phyloP scores from a whole-genome alignment of 192 early-diverging fungal genomes.

The Gigaspora rosea region DNA sequence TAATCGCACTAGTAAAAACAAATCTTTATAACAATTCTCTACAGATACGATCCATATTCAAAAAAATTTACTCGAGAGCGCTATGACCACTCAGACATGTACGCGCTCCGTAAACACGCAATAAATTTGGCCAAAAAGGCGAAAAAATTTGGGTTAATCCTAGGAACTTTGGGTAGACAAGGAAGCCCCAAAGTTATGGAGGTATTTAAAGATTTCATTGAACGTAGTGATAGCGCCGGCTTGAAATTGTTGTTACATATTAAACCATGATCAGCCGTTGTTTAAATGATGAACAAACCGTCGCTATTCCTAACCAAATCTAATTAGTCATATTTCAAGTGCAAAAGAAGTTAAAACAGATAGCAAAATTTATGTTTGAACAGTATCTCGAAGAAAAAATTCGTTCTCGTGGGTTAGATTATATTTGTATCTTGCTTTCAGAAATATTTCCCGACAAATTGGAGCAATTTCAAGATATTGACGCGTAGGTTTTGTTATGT shows the following conservation, averaged over 20 bases:
- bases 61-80: constrained; percentile 90
- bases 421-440: constrained; percentile 79
- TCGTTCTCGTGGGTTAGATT: constrained; percentile 58
- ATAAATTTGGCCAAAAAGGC: constrained; percentile 73
- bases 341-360: too few relatives aligned
- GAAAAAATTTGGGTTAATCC: constrained; percentile 83
- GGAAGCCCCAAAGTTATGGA: constrained; percentile 91
- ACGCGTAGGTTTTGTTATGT: constrained; percentile 54
- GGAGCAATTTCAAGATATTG: constrained; percentile 81
- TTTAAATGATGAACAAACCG: too few relatives aligned
- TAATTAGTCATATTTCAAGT: not conserved
- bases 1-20: not conserved
- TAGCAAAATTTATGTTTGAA: not conserved
- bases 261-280: too few relatives aligned
- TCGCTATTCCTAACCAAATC: not conserved
- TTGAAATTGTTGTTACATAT: too few relatives aligned
- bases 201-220: constrained; percentile 37
- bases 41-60: constrained; percentile 88
- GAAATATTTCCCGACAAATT: constrained; percentile 97
- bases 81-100: constrained; percentile 95
- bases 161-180: constrained; percentile 96
- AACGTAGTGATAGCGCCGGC: too few relatives aligned
- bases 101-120: constrained; percentile 79
- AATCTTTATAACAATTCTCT: constrained; percentile 7
- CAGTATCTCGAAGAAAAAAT: constrained; percentile 73